A percentile compares a stretch with the other conserved stretches of the same genome.
phyloP scores from a whole-genome alignment of 768 basidiomycete species.

The Mycena polygramma region DNA sequence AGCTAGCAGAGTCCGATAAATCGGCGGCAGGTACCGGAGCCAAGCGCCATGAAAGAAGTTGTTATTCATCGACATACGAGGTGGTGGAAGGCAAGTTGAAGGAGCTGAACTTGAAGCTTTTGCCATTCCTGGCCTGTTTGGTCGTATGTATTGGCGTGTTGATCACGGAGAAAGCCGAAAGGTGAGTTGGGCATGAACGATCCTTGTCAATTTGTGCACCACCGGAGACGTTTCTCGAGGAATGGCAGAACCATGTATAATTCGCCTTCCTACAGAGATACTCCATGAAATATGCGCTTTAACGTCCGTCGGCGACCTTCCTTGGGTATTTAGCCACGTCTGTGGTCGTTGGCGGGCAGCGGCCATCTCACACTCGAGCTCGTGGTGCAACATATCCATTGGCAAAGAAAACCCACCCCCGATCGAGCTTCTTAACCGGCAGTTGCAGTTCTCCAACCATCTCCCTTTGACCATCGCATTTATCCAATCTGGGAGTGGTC shows the following conservation, averaged over 20 bases:
- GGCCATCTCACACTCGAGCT: conserved; percentile 2
- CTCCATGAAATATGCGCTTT: conserved; percentile 17
- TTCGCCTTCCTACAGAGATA: conserved; percentile 9
- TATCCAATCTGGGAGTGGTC: background rate
- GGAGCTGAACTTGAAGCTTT: too few species aligned
- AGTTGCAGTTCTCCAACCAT: conserved; percentile 9
- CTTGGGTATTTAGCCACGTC: conserved; percentile 6
- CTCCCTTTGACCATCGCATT: conserved; percentile 5
- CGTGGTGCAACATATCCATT: background rate
- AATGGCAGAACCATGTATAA: background rate
- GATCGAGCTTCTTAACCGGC: conserved; percentile 3
- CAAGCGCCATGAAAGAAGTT: too few species aligned
- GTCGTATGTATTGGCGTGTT: too few species aligned
- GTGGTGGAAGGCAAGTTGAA: too few species aligned
- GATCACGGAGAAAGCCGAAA: too few species aligned
- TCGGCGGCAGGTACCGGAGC: too few species aligned
- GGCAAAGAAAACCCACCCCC: background rate
- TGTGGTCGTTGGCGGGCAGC: conserved; percentile 14
- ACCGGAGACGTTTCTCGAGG: too few species aligned
- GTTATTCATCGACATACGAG: too few species aligned
- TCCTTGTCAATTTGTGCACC: too few species aligned
- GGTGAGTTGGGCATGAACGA: too few species aligned
- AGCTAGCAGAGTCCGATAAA: too few species aligned
- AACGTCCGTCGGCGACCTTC: background rate
- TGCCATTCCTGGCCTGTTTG: too few species aligned